Percentiles rank a stretch among this genome's conserved stretches.
Conservation (phyloP, 2,329 filamentous ascomycete genomes). For the Botrytis medusae region DNA sequence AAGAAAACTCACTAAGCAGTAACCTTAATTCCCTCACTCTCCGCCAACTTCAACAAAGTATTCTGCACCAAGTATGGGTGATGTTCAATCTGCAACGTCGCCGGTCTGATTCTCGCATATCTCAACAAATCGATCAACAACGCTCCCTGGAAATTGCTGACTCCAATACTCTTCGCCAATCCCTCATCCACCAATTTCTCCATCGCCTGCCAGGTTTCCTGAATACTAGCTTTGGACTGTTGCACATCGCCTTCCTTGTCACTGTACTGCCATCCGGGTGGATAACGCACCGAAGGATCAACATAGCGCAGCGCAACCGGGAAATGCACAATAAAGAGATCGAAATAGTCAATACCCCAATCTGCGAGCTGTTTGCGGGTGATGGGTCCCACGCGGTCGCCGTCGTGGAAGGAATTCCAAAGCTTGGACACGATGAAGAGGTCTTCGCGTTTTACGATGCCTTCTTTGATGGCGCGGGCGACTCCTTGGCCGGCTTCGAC, state of each 20-base stretch:
- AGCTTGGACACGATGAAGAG: slow-evolving; percentile 93
- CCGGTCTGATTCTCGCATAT: slow-evolving; percentile 72
- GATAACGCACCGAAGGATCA: slow-evolving; percentile 75
- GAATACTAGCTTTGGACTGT: slow-evolving; percentile 67
- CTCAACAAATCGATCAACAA: slow-evolving; percentile 77
- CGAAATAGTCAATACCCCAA: slow-evolving; percentile 86
- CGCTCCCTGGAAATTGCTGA: slow-evolving; percentile 80
- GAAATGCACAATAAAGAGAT: slow-evolving; percentile 88
- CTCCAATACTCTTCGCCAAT: slow-evolving; percentile 71
- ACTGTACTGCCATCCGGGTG: slow-evolving; percentile 73
- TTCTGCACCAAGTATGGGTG: slow-evolving; percentile 83
- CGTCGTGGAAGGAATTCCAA: slow-evolving; percentile 89
- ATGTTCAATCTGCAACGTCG: slow-evolving; percentile 84
- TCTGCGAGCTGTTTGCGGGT: slow-evolving; percentile 74
- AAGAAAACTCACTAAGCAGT: slow-evolving; percentile 62
- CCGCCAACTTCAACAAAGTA: slow-evolving; percentile 67
- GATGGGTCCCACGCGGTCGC: slow-evolving; percentile 73
- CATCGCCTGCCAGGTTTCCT: slow-evolving; percentile 82
- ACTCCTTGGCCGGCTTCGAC: slow-evolving; percentile 75
- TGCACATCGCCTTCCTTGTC: slow-evolving; percentile 58
- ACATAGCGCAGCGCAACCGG: slow-evolving; percentile 84
- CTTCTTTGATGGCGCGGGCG: slow-evolving; percentile 76
- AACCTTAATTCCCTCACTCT: slow-evolving; percentile 68
- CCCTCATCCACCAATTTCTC: slow-evolving; percentile 69
- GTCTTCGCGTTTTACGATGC: slow-evolving; percentile 78